These are phyloP conservation scores for Beta vulgaris DNA, from an alignment of 148 eudicot species.

Conservation along the genomic window DNA sequence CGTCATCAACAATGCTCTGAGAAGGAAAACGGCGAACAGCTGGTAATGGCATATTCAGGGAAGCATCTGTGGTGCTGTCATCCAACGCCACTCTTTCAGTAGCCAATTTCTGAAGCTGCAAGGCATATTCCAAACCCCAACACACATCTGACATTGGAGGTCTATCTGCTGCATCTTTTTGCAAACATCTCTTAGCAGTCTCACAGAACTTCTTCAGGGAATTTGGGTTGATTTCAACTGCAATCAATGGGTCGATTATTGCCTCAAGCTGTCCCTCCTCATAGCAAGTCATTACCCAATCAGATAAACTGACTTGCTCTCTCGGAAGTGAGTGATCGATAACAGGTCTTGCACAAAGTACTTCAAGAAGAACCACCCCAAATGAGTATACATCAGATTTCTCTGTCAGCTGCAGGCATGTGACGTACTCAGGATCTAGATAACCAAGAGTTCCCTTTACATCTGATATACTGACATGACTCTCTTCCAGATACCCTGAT, in stretches of 20 bases:
- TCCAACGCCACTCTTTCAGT: slow-evolving; percentile 20
- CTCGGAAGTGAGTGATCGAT: slow-evolving; percentile 31
- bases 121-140: slow-evolving; percentile 55
- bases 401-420: slow-evolving; percentile 40
- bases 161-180: slow-evolving; percentile 34
- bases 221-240: slow-evolving; percentile 35
- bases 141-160: slow-evolving; percentile 49
- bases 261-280: slow-evolving; percentile 30
- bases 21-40: slow-evolving; percentile 35
- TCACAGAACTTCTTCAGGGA: slow-evolving; percentile 45
- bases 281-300: slow-evolving; percentile 42
- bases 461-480: slow-evolving; percentile 33
- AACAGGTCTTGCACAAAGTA: slow-evolving; percentile 47
- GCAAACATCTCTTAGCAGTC: slow-evolving; percentile 40
- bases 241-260: slow-evolving; percentile 44
- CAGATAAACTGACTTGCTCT: slow-evolving; percentile 38
- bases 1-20: slow-evolving; percentile 17
- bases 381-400: slow-evolving; percentile 64
- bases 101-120: slow-evolving; percentile 37
- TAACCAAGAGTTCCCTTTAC: slow-evolving; percentile 66
- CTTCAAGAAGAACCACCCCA: slow-evolving; percentile 63
- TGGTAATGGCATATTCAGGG: slow-evolving; percentile 29
- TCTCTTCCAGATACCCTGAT: slow-evolving; percentile 36
- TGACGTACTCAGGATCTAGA: slow-evolving; percentile 52
- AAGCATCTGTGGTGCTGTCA: slow-evolving; percentile 37